phyloP scores from a whole-genome alignment of 1,284 basidiomycete genomes.

The Cystobasidium pallidum region DNA sequence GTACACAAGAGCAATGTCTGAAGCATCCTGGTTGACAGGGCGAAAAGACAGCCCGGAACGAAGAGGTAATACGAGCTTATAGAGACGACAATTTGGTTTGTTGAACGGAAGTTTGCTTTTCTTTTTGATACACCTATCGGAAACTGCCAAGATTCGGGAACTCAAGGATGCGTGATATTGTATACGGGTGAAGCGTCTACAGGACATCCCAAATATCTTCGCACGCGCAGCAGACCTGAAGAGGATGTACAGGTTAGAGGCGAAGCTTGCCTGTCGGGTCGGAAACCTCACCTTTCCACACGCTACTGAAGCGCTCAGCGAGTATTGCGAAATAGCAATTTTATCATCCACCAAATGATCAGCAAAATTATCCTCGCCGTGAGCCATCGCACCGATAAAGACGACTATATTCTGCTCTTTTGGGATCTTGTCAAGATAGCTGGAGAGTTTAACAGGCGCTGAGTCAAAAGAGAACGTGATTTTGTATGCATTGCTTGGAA shows the following conservation, averaged over 20 bases:
- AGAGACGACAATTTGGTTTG: conserved; percentile 15
- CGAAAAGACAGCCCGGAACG: neutral
- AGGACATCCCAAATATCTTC: conserved; percentile 43
- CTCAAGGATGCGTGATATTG: too few relatives aligned
- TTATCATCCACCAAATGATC: conserved; percentile 97
- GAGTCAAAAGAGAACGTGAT: conserved; percentile 93
- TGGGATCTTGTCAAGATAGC: conserved; percentile 80
- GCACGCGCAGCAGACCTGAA: conserved; percentile 41
- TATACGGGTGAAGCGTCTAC: too few relatives aligned
- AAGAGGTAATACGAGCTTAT: conserved; percentile 2
- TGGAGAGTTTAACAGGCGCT: conserved; percentile 76
- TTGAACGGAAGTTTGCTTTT: neutral
- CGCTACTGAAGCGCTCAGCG: conserved; percentile 81
- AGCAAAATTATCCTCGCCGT: conserved; percentile 93
- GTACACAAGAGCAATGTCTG: neutral
- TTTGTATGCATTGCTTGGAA: conserved; percentile 94
- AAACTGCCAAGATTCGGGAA: neutral
- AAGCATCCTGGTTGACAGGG: conserved; percentile 1
- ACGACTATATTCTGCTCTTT: conserved; percentile 87
- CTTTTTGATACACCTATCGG: conserved; percentile 5
- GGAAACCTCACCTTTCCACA: conserved; percentile 76
- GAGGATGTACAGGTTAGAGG: neutral
- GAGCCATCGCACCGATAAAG: conserved; percentile 96
- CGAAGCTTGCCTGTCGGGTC: too few relatives aligned
- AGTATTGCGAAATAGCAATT: conserved; percentile 93